phyloP scores from a whole-genome alignment of 2,329 filamentous ascomycete species.

The Orbilia ellipsospora region DNA sequence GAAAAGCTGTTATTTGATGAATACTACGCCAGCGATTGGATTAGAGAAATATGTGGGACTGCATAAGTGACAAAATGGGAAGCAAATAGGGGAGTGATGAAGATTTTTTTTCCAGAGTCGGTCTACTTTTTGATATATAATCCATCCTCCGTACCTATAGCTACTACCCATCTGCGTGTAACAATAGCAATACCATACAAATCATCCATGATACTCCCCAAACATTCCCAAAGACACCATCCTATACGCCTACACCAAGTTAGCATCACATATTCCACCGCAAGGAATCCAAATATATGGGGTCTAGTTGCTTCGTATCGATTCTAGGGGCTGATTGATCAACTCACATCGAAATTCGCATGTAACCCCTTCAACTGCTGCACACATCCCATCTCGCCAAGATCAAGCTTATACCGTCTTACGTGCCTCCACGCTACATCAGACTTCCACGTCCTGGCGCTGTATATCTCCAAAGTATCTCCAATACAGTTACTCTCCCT shows the following conservation, averaged over 20 bases:
- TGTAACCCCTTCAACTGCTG: neutral
- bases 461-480: neutral
- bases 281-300: neutral
- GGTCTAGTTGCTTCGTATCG: too few species aligned
- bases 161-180: too few species aligned
- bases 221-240: neutral
- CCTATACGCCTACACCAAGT: neutral
- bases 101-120: too few species aligned
- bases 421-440: neutral
- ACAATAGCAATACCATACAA: too few species aligned
- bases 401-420: neutral
- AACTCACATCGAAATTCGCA: constrained; percentile 6
- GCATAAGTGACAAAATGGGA: too few species aligned
- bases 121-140: too few species aligned
- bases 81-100: too few species aligned
- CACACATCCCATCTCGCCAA: neutral
- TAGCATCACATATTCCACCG: neutral
- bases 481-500: neutral
- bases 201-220: neutral
- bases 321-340: too few species aligned
- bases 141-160: too few species aligned
- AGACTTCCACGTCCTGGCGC: neutral
- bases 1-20: too few species aligned
- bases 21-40: too few species aligned
- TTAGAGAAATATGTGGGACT: too few species aligned